Evolutionary conservation across 2,329 filamentous ascomycete genomes (phyloP).

Genomic region (Ophiocordyceps robertsii): DNA sequence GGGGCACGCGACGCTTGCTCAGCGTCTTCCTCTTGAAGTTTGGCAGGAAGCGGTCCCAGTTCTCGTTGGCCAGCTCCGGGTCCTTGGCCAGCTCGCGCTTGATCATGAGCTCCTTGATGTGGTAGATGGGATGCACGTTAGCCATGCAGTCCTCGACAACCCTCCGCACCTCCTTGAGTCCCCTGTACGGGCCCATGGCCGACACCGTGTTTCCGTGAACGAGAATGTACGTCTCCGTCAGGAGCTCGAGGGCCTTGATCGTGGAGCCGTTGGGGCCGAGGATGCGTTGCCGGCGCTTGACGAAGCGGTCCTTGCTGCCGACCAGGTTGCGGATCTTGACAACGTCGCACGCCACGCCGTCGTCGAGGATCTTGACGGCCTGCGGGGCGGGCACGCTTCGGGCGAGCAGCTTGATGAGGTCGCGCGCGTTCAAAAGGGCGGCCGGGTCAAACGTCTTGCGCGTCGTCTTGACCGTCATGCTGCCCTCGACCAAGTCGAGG

Average conservation of each 20-base stretch:
- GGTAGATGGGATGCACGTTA: conserved; percentile 92
- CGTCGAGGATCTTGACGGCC: conserved; percentile 87
- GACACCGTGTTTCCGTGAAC: conserved; percentile 95
- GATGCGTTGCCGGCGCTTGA: conserved; percentile 86
- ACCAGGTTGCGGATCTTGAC: conserved; percentile 91
- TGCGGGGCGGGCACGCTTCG: conserved; percentile 86
- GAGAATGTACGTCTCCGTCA: conserved; percentile 84
- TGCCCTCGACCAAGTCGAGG: conserved; percentile 87
- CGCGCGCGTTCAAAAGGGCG: conserved; percentile 82
- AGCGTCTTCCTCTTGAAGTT: conserved; percentile 94
- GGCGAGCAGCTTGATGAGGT: conserved; percentile 85
- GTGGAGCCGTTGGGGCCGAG: conserved; percentile 85
- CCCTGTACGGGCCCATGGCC: conserved; percentile 85
- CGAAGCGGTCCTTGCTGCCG: conserved; percentile 86
- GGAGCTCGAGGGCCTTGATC: conserved; percentile 81
- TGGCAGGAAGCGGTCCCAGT: conserved; percentile 90
- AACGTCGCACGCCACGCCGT: conserved; percentile 83
- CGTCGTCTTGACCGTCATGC: conserved; percentile 94
- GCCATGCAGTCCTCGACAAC: conserved; percentile 93
- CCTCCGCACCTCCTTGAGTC: conserved; percentile 79
- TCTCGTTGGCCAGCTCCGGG: conserved; percentile 72
- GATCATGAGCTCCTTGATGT: conserved; percentile 69
- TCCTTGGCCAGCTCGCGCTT: conserved; percentile 86
- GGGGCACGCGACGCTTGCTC: conserved; percentile 68
- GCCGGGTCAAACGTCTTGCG: conserved; percentile 85